These are phyloP conservation scores for Ammopiptanthus mongolicus DNA, from an alignment of 306 rosid species.

Conservation along the genomic window DNA sequence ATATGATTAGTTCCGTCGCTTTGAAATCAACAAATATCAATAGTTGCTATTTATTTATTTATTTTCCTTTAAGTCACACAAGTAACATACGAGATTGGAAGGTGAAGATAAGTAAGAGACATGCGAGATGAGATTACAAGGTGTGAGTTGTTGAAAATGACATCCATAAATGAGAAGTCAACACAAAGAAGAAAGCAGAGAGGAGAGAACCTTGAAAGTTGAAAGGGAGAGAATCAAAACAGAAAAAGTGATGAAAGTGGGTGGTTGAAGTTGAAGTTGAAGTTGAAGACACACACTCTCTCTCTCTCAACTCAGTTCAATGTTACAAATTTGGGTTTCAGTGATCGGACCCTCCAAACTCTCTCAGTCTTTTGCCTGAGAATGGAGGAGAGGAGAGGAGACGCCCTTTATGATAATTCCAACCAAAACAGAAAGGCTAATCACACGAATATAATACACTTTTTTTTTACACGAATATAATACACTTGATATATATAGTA, in stretches of 20 bases:
- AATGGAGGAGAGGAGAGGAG: too few relatives aligned
- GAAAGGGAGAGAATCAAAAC: background rate
- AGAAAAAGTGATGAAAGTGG: background rate
- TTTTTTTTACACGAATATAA: too few relatives aligned
- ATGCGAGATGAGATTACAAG: background rate
- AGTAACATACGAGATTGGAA: background rate
- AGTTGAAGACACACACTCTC: too few relatives aligned
- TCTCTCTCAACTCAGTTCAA: too few relatives aligned
- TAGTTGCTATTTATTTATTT: too few relatives aligned
- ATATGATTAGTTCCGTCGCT: background rate
- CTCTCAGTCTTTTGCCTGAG: too few relatives aligned
- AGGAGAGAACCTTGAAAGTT: background rate
- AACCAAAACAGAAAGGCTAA: too few relatives aligned
- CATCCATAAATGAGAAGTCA: background rate
- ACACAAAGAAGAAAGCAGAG: background rate
- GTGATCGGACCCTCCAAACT: too few relatives aligned
- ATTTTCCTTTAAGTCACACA: background rate
- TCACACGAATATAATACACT: too few relatives aligned
- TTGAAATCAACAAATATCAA: slow-evolving; percentile 12
- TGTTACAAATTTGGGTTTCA: too few relatives aligned
- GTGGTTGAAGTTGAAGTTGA: background rate
- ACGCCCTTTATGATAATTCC: too few relatives aligned
- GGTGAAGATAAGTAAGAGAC: background rate
- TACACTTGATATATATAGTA: too few relatives aligned
- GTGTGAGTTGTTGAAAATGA: slow-evolving; percentile 1